Percentiles rank a stretch among this genome's conserved stretches.
Conservation (phyloP, 257 asterid species). For the Rubia yunnanensis region DNA sequence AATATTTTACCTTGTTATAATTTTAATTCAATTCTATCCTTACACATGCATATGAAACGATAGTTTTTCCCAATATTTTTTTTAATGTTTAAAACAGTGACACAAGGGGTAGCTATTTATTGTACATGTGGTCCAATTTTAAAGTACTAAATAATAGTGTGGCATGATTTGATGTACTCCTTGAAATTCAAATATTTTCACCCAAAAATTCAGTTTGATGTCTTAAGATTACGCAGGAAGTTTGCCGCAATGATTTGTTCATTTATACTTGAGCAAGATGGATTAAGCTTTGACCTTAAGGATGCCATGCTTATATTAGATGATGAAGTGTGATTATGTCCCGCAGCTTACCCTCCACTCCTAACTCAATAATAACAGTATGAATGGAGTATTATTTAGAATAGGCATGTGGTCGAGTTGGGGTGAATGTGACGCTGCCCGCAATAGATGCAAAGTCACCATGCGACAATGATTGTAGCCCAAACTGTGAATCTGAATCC, state of each 20-base stretch:
- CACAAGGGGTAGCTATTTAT: too few species aligned
- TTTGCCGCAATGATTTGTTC: neutral
- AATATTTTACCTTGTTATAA: too few species aligned
- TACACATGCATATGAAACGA: too few species aligned
- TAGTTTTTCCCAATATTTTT: too few species aligned
- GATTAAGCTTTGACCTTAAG: constrained; percentile 4
- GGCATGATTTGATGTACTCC: neutral
- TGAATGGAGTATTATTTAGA: too few species aligned
- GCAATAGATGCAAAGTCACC: neutral
- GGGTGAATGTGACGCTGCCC: constrained; percentile 8
- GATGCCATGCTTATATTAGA: neutral
- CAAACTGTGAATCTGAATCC: constrained; percentile 1
- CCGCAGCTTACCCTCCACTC: neutral
- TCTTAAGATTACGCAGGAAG: neutral
- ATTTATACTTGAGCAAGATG: too few species aligned
- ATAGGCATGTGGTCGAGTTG: neutral
- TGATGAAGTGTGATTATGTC: constrained; percentile 4
- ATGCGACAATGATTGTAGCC: constrained; percentile 11
- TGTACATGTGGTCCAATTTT: neutral
- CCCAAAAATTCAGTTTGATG: neutral
- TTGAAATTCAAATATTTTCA: neutral
- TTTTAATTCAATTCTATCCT: too few species aligned
- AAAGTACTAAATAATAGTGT: neutral
- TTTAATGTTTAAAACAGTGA: too few species aligned
- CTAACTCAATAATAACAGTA: neutral